These are phyloP conservation scores for Suillus decipiens DNA, from an alignment of 768 basidiomycete genomes.

Conservation along the genomic window DNA sequence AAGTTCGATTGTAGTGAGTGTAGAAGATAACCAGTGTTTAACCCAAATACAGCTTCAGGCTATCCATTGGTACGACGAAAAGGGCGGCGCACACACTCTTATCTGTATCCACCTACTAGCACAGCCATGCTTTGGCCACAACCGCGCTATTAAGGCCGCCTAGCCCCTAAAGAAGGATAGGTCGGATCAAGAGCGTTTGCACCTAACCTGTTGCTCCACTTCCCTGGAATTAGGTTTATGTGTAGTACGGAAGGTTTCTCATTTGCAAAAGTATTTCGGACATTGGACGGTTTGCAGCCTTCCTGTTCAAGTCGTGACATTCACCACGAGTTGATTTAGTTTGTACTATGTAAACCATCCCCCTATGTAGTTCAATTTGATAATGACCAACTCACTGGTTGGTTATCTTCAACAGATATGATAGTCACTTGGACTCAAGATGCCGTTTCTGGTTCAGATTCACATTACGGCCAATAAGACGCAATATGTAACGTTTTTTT, in stretches of 20 bases:
- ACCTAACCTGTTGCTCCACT: neutral
- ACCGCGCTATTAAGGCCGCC: constrained; percentile 5
- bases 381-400: neutral
- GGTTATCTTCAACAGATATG: neutral
- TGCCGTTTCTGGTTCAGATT: constrained; percentile 5
- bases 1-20: neutral
- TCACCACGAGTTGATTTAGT: too few relatives aligned
- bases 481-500: constrained; percentile 7
- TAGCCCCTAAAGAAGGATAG: neutral
- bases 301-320: too few relatives aligned
- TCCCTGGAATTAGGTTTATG: neutral
- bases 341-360: too few relatives aligned
- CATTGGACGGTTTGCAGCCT: neutral
- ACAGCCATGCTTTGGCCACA: neutral
- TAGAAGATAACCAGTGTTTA: neutral
- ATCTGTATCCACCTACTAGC: neutral
- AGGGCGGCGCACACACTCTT: neutral
- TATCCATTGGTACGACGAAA: neutral
- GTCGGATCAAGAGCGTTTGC: constrained; percentile 6
- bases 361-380: neutral
- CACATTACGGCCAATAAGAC: neutral
- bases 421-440: neutral
- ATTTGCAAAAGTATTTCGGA: neutral
- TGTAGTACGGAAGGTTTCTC: neutral
- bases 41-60: neutral